phyloP scores from a whole-genome alignment of 1,284 basidiomycete species.

The Tilletia indica region DNA sequence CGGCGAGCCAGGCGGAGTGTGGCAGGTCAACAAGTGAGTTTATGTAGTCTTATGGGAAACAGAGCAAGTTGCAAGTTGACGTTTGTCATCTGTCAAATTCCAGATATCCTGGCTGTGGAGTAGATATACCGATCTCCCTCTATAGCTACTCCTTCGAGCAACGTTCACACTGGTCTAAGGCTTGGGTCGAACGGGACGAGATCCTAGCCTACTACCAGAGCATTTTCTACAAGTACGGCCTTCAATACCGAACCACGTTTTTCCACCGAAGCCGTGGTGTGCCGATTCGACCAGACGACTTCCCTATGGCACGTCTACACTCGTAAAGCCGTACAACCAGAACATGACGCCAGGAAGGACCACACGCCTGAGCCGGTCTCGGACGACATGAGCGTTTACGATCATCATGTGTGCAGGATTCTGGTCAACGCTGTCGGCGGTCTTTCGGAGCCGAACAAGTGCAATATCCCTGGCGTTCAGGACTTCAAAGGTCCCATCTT shows the following conservation, averaged over 20 bases:
- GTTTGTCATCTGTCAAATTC: background rate
- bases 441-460: conserved; percentile 46
- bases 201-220: conserved; percentile 42
- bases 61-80: background rate
- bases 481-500: conserved; percentile 45
- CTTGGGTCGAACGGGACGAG: conserved; percentile 36
- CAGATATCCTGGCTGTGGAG: background rate
- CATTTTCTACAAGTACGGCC: conserved; percentile 42
- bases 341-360: conserved; percentile 1
- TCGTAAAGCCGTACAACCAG: background rate
- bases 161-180: conserved; percentile 46
- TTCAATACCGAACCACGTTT: conserved; percentile 41
- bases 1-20: conserved; percentile 38
- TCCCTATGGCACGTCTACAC: conserved; percentile 50
- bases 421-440: conserved; percentile 48
- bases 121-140: conserved; percentile 18
- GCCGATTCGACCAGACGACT: conserved; percentile 43
- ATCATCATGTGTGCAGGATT: conserved; percentile 49
- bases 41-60: background rate
- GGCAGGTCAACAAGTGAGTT: conserved; percentile 40
- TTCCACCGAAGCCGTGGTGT: conserved; percentile 37
- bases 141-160: conserved; percentile 44
- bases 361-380: background rate
- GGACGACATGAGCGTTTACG: background rate
- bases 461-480: conserved; percentile 45